Evolutionary conservation across 352 stramenopile genomes (phyloP).

Genomic region (Phytopythium montanum): DNA sequence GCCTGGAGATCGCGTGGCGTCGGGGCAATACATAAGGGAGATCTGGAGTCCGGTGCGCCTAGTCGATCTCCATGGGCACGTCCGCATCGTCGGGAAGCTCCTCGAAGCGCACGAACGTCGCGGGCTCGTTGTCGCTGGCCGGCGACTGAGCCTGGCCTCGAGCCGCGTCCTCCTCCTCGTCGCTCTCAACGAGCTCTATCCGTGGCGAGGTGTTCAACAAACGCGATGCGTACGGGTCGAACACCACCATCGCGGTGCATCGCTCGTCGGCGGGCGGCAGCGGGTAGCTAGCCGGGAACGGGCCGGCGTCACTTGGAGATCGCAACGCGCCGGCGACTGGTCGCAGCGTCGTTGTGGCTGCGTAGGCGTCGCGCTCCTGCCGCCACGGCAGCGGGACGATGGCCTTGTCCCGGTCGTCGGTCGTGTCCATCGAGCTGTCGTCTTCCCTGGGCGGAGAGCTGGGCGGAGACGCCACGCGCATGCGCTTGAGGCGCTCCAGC

Average conservation of each 20-base stretch:
- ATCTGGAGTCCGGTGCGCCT: conserved; percentile 4
- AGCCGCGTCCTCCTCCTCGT: conserved; percentile 26
- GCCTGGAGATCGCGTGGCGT: neutral
- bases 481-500: conserved; percentile 65
- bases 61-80: conserved; percentile 61
- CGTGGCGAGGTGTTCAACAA: conserved; percentile 16
- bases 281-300: neutral
- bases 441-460: conserved; percentile 10
- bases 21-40: conserved; percentile 7
- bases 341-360: neutral
- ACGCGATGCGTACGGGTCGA: conserved; percentile 39
- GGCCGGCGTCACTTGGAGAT: neutral
- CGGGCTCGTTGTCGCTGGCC: conserved; percentile 20
- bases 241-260: conserved; percentile 56
- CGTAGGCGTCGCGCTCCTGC: neutral
- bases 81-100: conserved; percentile 62
- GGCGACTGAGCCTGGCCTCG: neutral
- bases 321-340: neutral
- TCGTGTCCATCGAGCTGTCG: conserved; percentile 15
- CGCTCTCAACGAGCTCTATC: conserved; percentile 52
- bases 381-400: neutral
- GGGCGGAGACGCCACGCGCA: conserved; percentile 57
- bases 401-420: conserved; percentile 18
- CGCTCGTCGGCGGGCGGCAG: conserved; percentile 19
- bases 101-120: conserved; percentile 61